Conservation (phyloP, 176 grass and related monocot species). For the Alopecurus myosuroides region DNA sequence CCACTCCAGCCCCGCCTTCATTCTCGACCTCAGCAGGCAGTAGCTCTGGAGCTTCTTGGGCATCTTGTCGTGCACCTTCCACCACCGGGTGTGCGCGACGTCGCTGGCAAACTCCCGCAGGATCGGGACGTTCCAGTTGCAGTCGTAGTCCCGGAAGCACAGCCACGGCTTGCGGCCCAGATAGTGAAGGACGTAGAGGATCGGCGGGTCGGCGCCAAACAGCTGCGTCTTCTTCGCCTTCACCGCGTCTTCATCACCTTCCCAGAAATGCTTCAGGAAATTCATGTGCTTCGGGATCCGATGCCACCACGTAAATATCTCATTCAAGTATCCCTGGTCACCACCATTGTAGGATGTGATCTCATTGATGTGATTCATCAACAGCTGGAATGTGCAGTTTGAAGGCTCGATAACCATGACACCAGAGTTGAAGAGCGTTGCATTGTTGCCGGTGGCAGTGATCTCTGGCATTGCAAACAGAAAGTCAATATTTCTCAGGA, state of each 20-base stretch:
- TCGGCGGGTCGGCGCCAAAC: conserved; percentile 67
- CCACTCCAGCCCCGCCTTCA: conserved; percentile 88
- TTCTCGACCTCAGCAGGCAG: conserved; percentile 70
- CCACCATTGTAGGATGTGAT: conserved; percentile 90
- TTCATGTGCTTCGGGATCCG: conserved; percentile 89
- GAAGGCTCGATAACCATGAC: conserved; percentile 94
- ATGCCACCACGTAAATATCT: conserved; percentile 99
- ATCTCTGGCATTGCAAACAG: conserved; percentile 90
- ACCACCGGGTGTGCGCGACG: conserved; percentile 68
- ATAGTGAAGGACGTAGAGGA: conserved; percentile 82
- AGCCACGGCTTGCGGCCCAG: conserved; percentile 79
- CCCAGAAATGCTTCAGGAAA: conserved; percentile 98
- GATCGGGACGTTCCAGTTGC: conserved; percentile 82
- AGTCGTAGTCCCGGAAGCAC: conserved; percentile 91
- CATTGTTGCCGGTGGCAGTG: conserved; percentile 79
- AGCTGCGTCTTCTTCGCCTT: conserved; percentile 76
- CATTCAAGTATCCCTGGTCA: conserved; percentile 89
- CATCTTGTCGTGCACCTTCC: conserved; percentile 83
- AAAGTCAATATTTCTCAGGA: conserved; percentile 87
- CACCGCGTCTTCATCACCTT: conserved; percentile 73
- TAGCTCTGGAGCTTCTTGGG: conserved; percentile 66
- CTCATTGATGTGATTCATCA: conserved; percentile 95
- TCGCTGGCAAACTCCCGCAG: conserved; percentile 82
- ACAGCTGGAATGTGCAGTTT: conserved; percentile 84
- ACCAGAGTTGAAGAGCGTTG: conserved; percentile 90